These are phyloP conservation scores for Xerocomus spinulosus DNA, from an alignment of 768 basidiomycete species.

Conservation along the genomic window DNA sequence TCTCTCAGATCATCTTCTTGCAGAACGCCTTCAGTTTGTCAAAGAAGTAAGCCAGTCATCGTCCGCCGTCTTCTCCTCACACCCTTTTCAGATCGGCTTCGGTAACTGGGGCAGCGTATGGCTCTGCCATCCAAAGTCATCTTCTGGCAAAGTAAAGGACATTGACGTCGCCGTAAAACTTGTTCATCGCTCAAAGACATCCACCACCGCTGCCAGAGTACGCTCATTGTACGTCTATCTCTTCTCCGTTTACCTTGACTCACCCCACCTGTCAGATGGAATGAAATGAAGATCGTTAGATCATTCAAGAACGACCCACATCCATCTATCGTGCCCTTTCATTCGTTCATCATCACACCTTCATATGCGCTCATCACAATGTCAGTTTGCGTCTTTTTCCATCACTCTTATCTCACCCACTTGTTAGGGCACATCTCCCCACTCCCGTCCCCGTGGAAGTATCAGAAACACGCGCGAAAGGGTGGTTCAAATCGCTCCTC, in stretches of 20 bases:
- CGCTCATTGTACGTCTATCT: constrained; percentile 66
- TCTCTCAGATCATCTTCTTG: constrained; percentile 66
- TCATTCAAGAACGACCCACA: constrained; percentile 81
- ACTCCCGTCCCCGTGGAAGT: constrained; percentile 86
- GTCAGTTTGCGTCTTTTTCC: constrained; percentile 43
- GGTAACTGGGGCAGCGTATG: constrained; percentile 94
- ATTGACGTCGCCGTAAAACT: constrained; percentile 85
- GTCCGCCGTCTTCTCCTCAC: neutral
- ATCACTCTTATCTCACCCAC: constrained; percentile 6
- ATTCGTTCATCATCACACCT: constrained; percentile 90
- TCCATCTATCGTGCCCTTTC: constrained; percentile 89
- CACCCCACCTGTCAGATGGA: constrained; percentile 60
- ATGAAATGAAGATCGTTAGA: constrained; percentile 95
- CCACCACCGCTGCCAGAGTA: constrained; percentile 86
- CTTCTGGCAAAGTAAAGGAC: constrained; percentile 38
- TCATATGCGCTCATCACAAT: constrained; percentile 90
- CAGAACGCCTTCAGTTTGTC: constrained; percentile 67
- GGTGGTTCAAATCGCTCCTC: constrained; percentile 79
- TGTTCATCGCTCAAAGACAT: constrained; percentile 76
- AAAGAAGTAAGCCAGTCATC: constrained; percentile 51
- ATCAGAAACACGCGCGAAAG: constrained; percentile 66
- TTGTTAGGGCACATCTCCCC: constrained; percentile 77
- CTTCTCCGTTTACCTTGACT: neutral
- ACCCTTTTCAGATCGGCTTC: constrained; percentile 62
- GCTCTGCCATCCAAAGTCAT: constrained; percentile 64